Evolutionary conservation across 1,139 yeast genomes (phyloP).

Genomic region (Hanseniaspora gamundiae): DNA sequence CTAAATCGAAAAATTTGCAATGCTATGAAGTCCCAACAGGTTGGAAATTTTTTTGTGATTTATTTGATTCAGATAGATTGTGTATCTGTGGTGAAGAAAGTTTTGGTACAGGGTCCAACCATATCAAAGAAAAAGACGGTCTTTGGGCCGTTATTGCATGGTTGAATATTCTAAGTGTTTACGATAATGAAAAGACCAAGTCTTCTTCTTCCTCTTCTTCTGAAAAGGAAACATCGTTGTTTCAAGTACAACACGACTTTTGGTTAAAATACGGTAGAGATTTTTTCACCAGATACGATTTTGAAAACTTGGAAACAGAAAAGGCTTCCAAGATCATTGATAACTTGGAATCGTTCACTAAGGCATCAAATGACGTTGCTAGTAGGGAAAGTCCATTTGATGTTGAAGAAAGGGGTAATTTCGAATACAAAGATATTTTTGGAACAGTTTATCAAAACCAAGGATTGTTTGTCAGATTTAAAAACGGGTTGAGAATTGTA

Average conservation of each 20-base stretch:
- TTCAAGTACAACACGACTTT: slow-evolving; percentile 69
- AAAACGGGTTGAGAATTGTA: slow-evolving; percentile 75
- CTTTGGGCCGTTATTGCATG: slow-evolving; percentile 96
- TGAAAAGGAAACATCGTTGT: slow-evolving; percentile 70
- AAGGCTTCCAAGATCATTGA: slow-evolving; percentile 65
- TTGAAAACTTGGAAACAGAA: slow-evolving; percentile 65
- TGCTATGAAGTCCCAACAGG: slow-evolving; percentile 97
- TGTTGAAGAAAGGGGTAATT: slow-evolving; percentile 61
- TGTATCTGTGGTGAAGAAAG: slow-evolving; percentile 98
- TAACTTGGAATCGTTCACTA: slow-evolving; percentile 39
- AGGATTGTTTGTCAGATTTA: slow-evolving; percentile 77
- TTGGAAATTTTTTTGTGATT: slow-evolving; percentile 95
- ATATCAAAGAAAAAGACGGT: slow-evolving; percentile 95
- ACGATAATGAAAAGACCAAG: too few relatives aligned
- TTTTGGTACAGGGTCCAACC: slow-evolving; percentile 96
- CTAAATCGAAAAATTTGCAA: slow-evolving; percentile 58
- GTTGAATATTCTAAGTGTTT: slow-evolving; percentile 87
- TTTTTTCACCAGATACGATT: slow-evolving; percentile 94
- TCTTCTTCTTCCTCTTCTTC: too few relatives aligned
- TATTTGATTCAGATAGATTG: slow-evolving; percentile 83
- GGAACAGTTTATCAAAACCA: slow-evolving; percentile 87
- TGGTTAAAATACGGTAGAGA: slow-evolving; percentile 94
- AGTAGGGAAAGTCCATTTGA: slow-evolving; percentile 23
- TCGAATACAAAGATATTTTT: slow-evolving; percentile 86
- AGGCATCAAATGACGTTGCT: slow-evolving; percentile 27